Evolutionary conservation across 2,329 filamentous ascomycete genomes (phyloP).

Genomic region (Xylariaceae sp.): DNA sequence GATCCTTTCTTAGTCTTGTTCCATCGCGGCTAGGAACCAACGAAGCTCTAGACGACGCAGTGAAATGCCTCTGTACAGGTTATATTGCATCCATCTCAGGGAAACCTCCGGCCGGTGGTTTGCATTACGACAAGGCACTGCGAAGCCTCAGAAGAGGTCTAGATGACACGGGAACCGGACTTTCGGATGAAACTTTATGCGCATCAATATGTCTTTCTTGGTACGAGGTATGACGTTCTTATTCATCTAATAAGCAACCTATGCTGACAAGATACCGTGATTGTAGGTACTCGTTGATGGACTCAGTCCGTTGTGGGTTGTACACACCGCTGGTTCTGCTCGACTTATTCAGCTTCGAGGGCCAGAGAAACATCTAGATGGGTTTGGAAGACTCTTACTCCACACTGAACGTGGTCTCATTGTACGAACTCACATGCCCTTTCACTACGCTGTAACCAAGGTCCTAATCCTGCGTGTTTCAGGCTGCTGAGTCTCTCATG

Average conservation of each 20-base stretch:
- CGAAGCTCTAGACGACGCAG: too few species aligned
- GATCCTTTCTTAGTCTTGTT: too few species aligned
- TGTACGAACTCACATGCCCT: background rate
- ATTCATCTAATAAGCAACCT: background rate
- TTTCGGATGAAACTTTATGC: background rate
- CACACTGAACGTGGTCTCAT: background rate
- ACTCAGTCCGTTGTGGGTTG: background rate
- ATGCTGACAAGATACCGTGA: background rate
- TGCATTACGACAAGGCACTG: background rate
- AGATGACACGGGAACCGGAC: background rate
- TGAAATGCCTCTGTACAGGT: too few species aligned
- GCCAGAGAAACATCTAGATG: background rate
- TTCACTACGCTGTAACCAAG: background rate
- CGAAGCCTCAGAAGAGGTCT: background rate
- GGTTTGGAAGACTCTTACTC: background rate
- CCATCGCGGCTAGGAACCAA: too few species aligned
- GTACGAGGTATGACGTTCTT: background rate
- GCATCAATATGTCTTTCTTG: background rate
- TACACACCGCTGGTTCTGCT: background rate
- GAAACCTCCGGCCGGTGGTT: too few species aligned
- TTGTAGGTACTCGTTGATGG: background rate
- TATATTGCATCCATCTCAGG: too few species aligned
- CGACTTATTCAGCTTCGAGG: background rate
- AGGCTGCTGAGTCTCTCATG: background rate
- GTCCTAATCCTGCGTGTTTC: background rate